These are phyloP conservation scores for Daldinia sp. DNA, from an alignment of 2,329 filamentous ascomycete genomes.

Conservation along the genomic window DNA sequence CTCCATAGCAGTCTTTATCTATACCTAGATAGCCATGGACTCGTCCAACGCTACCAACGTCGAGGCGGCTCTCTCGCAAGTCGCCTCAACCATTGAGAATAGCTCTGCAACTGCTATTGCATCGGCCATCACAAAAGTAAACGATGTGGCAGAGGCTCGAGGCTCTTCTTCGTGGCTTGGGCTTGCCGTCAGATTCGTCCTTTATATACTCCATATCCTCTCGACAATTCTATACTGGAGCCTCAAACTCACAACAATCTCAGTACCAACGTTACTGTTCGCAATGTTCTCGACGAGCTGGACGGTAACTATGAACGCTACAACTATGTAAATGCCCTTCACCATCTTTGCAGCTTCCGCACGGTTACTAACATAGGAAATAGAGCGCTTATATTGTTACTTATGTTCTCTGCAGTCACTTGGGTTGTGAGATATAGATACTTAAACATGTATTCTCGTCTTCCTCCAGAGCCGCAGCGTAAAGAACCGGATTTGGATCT, in stretches of 20 bases:
- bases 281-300: constrained; percentile 67
- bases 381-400: constrained; percentile 70
- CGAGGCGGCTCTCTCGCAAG: constrained; percentile 38
- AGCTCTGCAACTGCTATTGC: constrained; percentile 39
- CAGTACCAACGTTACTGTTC: constrained; percentile 87
- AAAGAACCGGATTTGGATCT: constrained; percentile 96
- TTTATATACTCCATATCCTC: constrained; percentile 62
- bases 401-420: constrained; percentile 82
- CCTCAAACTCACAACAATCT: constrained; percentile 86
- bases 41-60: constrained; percentile 16
- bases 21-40: constrained; percentile 22
- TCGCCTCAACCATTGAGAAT: constrained; percentile 39
- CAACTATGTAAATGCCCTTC: constrained; percentile 74
- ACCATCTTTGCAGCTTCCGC: not conserved
- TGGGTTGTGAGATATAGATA: constrained; percentile 97
- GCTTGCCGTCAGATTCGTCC: constrained; percentile 62
- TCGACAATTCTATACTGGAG: constrained; percentile 76
- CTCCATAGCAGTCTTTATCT: not conserved
- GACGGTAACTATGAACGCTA: constrained; percentile 99
- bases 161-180: constrained; percentile 65
- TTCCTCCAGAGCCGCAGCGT: constrained; percentile 92
- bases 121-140: constrained; percentile 37
- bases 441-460: constrained; percentile 93
- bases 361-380: constrained; percentile 45
- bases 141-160: constrained; percentile 39